phyloP scores from a whole-genome alignment of 2,329 filamentous ascomycete species.

The Talaromyces funiculosus region DNA sequence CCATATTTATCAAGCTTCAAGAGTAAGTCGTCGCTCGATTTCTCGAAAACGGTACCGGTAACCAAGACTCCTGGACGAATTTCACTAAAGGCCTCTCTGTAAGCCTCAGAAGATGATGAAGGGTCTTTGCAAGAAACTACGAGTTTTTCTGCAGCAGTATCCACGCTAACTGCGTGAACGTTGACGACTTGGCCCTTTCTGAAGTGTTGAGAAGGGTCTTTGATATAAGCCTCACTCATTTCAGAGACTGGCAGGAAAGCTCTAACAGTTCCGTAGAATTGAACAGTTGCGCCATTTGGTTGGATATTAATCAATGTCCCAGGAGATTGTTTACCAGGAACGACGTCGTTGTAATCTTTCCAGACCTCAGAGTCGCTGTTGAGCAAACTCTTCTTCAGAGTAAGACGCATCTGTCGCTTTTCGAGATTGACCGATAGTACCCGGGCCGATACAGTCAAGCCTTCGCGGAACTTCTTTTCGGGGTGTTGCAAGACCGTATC shows the following conservation, averaged over 20 bases:
- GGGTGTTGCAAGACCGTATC: slow-evolving; percentile 85
- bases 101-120: slow-evolving; percentile 69
- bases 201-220: slow-evolving; percentile 85
- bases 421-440: slow-evolving; percentile 73
- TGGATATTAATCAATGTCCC: slow-evolving; percentile 83
- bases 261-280: slow-evolving; percentile 79
- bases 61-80: slow-evolving; percentile 70
- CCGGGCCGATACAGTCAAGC: slow-evolving; percentile 74
- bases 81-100: slow-evolving; percentile 64
- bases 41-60: slow-evolving; percentile 73
- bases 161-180: slow-evolving; percentile 77
- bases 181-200: slow-evolving; percentile 83
- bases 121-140: slow-evolving; percentile 92
- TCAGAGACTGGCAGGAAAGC: slow-evolving; percentile 90
- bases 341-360: slow-evolving; percentile 68
- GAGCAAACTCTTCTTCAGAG: slow-evolving; percentile 88
- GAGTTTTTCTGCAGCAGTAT: slow-evolving; percentile 64
- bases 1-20: slow-evolving; percentile 69
- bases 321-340: slow-evolving; percentile 69
- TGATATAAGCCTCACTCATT: slow-evolving; percentile 96
- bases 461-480: slow-evolving; percentile 92
- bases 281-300: slow-evolving; percentile 73
- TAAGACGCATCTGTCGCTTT: slow-evolving; percentile 76
- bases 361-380: slow-evolving; percentile 81
- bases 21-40: slow-evolving; percentile 68